phyloP scores from a whole-genome alignment of 1,284 basidiomycete species.

The Ganoderma leucocontextum region DNA sequence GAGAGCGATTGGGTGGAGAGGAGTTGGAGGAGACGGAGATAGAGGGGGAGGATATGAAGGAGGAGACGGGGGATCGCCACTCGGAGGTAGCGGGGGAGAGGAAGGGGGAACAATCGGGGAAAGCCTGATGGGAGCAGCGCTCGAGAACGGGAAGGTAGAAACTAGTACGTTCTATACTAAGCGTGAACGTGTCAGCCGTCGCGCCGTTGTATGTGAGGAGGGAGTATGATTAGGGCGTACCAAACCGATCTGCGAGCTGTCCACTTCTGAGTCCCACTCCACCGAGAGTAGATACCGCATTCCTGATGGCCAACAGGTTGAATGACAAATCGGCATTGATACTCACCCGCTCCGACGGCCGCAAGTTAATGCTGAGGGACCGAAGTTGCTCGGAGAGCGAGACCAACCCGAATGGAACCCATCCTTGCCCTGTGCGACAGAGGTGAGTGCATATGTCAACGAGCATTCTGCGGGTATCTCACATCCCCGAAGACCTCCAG shows the following conservation, averaged over 20 bases:
- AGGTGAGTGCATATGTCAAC: background rate
- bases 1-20: too few species aligned
- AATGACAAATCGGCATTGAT: background rate
- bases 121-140: too few species aligned
- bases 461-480: background rate
- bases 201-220: background rate
- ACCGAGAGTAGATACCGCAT: background rate
- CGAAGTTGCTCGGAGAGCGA: background rate
- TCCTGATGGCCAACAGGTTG: background rate
- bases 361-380: background rate
- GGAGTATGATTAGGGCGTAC: background rate
- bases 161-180: too few species aligned
- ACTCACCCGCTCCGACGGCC: background rate
- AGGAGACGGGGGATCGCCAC: too few species aligned
- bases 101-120: too few species aligned
- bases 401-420: background rate
- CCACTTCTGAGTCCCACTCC: background rate
- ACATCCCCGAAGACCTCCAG: constrained; percentile 6
- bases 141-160: too few species aligned
- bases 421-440: constrained; percentile 2
- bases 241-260: background rate
- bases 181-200: too few species aligned
- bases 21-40: too few species aligned
- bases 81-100: too few species aligned
- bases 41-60: background rate